Percentiles rank a stretch among this genome's conserved stretches.
Evolutionary conservation across 257 asterid species (phyloP).

Genomic region (Lantana camara): DNA sequence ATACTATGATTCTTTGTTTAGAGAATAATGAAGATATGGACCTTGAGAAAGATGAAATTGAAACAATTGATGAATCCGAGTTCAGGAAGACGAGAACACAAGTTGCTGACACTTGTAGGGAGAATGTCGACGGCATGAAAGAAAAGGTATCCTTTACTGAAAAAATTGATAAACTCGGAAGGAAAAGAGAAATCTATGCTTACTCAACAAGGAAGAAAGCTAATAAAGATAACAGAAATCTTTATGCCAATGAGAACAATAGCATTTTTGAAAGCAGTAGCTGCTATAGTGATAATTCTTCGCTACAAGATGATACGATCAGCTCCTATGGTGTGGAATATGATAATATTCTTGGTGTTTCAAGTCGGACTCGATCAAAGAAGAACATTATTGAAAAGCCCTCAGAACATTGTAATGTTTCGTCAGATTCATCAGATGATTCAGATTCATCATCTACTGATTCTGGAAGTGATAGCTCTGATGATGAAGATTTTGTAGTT

Average conservation of each 20-base stretch:
- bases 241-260: not conserved
- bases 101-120: constrained; percentile 10
- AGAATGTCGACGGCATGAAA: constrained; percentile 5
- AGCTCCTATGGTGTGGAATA: constrained; percentile 14
- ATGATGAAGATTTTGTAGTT: constrained; percentile 16
- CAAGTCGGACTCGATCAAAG: constrained; percentile 33
- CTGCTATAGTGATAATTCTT: not conserved
- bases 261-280: constrained; percentile 16
- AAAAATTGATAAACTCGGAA: not conserved
- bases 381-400: constrained; percentile 15
- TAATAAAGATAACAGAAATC: not conserved
- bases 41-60: not conserved
- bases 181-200: not conserved
- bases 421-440: not conserved
- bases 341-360: constrained; percentile 13
- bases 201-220: not conserved
- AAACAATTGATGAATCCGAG: constrained; percentile 27
- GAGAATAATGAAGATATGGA: constrained; percentile 24
- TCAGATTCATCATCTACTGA: constrained; percentile 20
- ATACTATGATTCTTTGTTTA: constrained; percentile 12
- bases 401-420: constrained; percentile 3
- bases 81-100: constrained; percentile 13
- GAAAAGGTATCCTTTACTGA: constrained; percentile 8
- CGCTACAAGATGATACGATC: constrained; percentile 6
- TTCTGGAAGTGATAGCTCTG: constrained; percentile 5